Evolutionary conservation across 176 grass and related monocot genomes (phyloP).

Genomic region (Oryza glumipatula): DNA sequence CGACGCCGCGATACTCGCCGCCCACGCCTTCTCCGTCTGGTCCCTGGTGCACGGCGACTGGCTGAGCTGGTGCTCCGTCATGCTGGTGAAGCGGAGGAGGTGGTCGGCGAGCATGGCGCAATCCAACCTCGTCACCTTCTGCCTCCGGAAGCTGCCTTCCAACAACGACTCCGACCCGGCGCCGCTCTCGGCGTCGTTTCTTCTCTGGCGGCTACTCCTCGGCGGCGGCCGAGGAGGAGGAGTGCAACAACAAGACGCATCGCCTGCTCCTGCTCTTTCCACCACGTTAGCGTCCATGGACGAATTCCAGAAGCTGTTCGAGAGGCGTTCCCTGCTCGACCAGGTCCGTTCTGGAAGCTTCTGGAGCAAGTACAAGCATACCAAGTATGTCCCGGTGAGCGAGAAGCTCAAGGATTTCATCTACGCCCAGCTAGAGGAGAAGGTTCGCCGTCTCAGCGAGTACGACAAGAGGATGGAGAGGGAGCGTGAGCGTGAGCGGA

Average conservation of each 20-base stretch:
- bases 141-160: not conserved
- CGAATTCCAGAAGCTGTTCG: no score
- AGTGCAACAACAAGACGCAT: no score
- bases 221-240: no score
- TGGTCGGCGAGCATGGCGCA: slow-evolving; percentile 10
- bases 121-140: not conserved
- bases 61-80: not conserved
- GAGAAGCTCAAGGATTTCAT: not conserved
- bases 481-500: no score
- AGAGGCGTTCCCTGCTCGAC: not conserved
- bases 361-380: not conserved
- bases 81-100: not conserved
- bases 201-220: no score
- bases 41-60: not conserved
- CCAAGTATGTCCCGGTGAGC: not conserved
- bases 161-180: not conserved
- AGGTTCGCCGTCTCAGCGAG: not conserved
- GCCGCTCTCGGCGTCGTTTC: no score
- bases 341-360: not conserved
- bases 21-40: not conserved
- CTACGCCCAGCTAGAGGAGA: not conserved
- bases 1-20: not conserved
- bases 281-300: no score
- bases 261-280: no score
- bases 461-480: no score